These are phyloP conservation scores for Plasmodium sp. DNA, from an alignment of 169 alveolate genomes.

Conservation along the genomic window DNA sequence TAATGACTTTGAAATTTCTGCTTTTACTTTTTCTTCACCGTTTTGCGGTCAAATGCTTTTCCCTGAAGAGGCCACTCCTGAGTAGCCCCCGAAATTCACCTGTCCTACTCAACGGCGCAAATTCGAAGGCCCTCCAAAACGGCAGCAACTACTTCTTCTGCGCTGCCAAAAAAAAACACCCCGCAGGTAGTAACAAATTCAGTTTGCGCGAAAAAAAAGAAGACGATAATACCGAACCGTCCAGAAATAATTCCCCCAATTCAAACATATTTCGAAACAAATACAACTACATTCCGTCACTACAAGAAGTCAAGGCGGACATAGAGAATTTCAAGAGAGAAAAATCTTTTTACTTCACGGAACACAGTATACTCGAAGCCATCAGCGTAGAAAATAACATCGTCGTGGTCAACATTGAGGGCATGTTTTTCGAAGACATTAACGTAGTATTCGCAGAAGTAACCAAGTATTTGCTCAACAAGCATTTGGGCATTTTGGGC, in stretches of 20 bases:
- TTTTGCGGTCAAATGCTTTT: not conserved
- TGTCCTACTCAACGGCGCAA: not conserved
- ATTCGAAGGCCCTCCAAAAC: not conserved
- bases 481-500: slow-evolving; percentile 49
- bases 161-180: slow-evolving; percentile 1
- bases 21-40: slow-evolving; percentile 5
- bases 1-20: slow-evolving; percentile 19
- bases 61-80: not conserved
- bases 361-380: slow-evolving; percentile 72
- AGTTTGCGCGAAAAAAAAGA: slow-evolving; percentile 11
- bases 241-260: slow-evolving; percentile 7
- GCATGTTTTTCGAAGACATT: slow-evolving; percentile 65
- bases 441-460: slow-evolving; percentile 67
- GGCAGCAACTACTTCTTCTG: slow-evolving; percentile 2
- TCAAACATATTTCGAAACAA: slow-evolving; percentile 57
- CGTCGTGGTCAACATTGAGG: slow-evolving; percentile 59
- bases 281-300: slow-evolving; percentile 54
- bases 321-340: slow-evolving; percentile 43
- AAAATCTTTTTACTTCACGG: slow-evolving; percentile 64
- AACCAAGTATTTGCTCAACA: slow-evolving; percentile 30
- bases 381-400: slow-evolving; percentile 62
- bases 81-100: not conserved
- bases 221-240: slow-evolving; percentile 15
- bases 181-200: slow-evolving; percentile 1
- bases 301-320: slow-evolving; percentile 43